Evolutionary conservation across 2,329 filamentous ascomycete species (phyloP), one percentile per base, ranked within the genome.

Genomic region (Allantophomopsis lycopodina): DNA sequence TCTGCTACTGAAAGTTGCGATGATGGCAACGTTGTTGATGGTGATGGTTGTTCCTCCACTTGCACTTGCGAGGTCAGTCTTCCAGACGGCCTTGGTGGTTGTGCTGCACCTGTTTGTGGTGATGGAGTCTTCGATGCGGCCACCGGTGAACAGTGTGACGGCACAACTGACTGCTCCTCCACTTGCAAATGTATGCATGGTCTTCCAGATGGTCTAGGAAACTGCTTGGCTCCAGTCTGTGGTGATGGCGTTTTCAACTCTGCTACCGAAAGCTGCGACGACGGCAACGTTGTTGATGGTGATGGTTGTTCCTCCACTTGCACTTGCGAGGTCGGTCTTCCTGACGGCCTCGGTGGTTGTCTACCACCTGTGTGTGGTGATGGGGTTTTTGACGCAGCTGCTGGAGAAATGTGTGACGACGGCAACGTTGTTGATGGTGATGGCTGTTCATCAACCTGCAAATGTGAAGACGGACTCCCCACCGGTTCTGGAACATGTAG

Each of bases 401-500:
- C 30, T n/a, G n/a, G n/a, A 10, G 30, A n/a, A 31, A 31, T n/a
- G 30, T 10, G n/a, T n/a, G 30, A n/a, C n/a, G 10, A 8, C 8
- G 10, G 8, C n/a, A n/a, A 10, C 30, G n/a, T 31, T 31, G 30
- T 31, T 31, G 30, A n/a, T n/a, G 30, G 15, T 35, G 15, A 8
- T 16, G 8, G 16, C 16, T 16, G 15, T 8, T 8, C 10, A 8
- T 16, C 8, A 11, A 8, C 33, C 15, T 16, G 11, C 11, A n/a
- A n/a, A n/a, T n/a, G n/a, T n/a, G n/a, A n/a, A n/a, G 15, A 21
- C 43, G 33, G 13, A 17, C 7, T 46, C 44, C 16, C 39, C 35
- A 11, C 42, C 44, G 16, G 36, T 39, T 30, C 38, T 36, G 21
- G 20, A 10, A 35, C 33, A 13, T 35, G 8, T 15, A 35, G 30